Percentiles rank a stretch among this genome's conserved stretches.
phyloP scores from a whole-genome alignment of 192 early-diverging fungal species.

The Coemansia umbellata region DNA sequence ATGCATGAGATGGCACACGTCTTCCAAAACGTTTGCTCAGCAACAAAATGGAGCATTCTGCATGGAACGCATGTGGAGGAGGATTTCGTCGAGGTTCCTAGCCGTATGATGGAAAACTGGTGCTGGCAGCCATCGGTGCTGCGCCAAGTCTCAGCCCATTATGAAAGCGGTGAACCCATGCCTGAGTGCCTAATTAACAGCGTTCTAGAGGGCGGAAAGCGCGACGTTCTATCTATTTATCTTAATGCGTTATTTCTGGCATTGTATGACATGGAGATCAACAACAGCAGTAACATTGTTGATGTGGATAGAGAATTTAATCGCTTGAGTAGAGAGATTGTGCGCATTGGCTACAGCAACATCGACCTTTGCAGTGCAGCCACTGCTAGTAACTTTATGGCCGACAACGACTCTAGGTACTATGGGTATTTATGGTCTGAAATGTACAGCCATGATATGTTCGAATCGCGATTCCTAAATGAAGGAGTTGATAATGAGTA shows the following conservation, averaged over 20 bases:
- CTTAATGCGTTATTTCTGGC: slow-evolving; percentile 68
- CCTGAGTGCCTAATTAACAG: slow-evolving; percentile 59
- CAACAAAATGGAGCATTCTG: slow-evolving; percentile 60
- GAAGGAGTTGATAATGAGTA: slow-evolving; percentile 46
- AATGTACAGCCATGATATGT: slow-evolving; percentile 80
- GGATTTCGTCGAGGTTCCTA: slow-evolving; percentile 80
- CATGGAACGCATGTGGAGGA: slow-evolving; percentile 61
- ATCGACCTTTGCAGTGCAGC: slow-evolving; percentile 44
- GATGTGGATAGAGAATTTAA: slow-evolving; percentile 18
- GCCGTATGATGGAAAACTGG: slow-evolving; percentile 82
- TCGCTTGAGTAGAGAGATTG: slow-evolving; percentile 46
- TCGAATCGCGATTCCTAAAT: slow-evolving; percentile 61
- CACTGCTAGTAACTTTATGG: slow-evolving; percentile 63
- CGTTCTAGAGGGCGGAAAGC: slow-evolving; percentile 59
- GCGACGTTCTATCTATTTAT: slow-evolving; percentile 55
- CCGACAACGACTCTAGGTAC: slow-evolving; percentile 69
- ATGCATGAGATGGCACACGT: slow-evolving; percentile 76
- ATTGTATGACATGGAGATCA: slow-evolving; percentile 64
- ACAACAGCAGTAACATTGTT: slow-evolving; percentile 42
- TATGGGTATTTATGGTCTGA: slow-evolving; percentile 77
- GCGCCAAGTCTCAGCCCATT: slow-evolving; percentile 55
- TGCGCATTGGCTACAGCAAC: slow-evolving; percentile 36
- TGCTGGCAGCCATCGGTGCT: slow-evolving; percentile 57
- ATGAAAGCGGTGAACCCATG: slow-evolving; percentile 58
- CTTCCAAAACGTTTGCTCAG: slow-evolving; percentile 57